Conservation (phyloP, 345 rosid species). For the Hibiscus trionum region DNA sequence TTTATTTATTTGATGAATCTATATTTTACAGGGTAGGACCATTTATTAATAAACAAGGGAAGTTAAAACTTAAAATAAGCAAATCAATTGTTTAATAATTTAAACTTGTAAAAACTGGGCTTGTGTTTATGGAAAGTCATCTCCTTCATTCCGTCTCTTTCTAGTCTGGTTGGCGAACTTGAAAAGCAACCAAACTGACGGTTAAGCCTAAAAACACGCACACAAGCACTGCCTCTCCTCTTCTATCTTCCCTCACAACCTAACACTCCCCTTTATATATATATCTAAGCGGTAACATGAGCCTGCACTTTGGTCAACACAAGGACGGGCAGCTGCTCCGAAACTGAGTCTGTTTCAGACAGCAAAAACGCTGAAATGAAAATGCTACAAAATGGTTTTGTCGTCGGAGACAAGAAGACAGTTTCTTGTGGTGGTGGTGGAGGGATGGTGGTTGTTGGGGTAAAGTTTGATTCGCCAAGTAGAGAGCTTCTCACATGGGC, state of each 20-base stretch:
- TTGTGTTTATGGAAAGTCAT: background rate
- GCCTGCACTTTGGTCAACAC: slow-evolving; percentile 16
- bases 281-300: slow-evolving; percentile 23
- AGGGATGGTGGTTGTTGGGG: slow-evolving; percentile 73
- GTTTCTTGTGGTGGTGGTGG: slow-evolving; percentile 41
- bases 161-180: slow-evolving; percentile 37
- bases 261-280: slow-evolving; percentile 2
- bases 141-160: slow-evolving; percentile 16
- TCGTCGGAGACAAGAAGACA: slow-evolving; percentile 17
- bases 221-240: slow-evolving; percentile 2
- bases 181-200: slow-evolving; percentile 55
- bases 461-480: slow-evolving; percentile 66
- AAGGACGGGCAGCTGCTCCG: background rate
- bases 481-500: slow-evolving; percentile 89
- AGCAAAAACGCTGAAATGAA: slow-evolving; percentile 12
- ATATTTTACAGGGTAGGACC: background rate
- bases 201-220: slow-evolving; percentile 26
- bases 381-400: slow-evolving; percentile 30
- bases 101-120: slow-evolving; percentile 7
- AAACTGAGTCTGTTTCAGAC: background rate
- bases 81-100: background rate
- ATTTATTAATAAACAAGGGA: background rate
- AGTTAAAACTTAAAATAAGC: too few species aligned
- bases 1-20: background rate
- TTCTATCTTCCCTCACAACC: slow-evolving; percentile 8